Evolutionary conservation across 176 grass and related monocot genomes (phyloP).

Genomic region (Poa annua): DNA sequence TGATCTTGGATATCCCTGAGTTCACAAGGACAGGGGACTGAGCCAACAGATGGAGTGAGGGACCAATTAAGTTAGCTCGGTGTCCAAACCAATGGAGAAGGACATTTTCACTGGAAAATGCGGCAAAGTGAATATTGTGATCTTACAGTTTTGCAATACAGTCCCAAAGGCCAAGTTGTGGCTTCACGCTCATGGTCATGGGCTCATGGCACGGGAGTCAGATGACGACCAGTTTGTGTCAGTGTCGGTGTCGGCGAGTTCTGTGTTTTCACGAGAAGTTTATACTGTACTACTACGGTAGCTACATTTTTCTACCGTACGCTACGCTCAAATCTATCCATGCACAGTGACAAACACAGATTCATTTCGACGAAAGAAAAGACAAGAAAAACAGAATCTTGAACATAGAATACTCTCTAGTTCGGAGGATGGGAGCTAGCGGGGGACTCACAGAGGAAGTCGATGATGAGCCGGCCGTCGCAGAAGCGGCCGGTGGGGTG

Average conservation of each 20-base stretch:
- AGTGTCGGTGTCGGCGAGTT: background rate
- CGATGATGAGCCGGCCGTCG: slow-evolving; percentile 88
- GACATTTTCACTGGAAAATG: background rate
- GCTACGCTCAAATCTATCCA: background rate
- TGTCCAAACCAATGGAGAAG: background rate
- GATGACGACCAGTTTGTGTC: slow-evolving; percentile 16
- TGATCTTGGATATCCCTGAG: slow-evolving; percentile 24
- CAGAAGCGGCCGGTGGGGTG: slow-evolving; percentile 74
- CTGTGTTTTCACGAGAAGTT: background rate
- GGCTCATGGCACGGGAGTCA: background rate
- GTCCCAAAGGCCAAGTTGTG: background rate
- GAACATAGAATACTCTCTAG: background rate
- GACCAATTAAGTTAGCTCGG: background rate
- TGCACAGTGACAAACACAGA: background rate
- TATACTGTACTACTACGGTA: background rate
- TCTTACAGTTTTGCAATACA: background rate
- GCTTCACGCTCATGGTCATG: background rate
- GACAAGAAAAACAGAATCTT: background rate
- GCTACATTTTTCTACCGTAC: background rate
- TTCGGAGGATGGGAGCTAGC: background rate
- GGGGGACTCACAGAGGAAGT: slow-evolving; percentile 78
- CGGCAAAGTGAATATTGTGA: background rate
- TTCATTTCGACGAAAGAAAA: background rate
- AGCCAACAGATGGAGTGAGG: slow-evolving; percentile 21
- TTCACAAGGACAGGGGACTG: slow-evolving; percentile 29